Evolutionary conservation across 768 basidiomycete species (phyloP).

Genomic region (Lactifluus hygrophoroides): DNA sequence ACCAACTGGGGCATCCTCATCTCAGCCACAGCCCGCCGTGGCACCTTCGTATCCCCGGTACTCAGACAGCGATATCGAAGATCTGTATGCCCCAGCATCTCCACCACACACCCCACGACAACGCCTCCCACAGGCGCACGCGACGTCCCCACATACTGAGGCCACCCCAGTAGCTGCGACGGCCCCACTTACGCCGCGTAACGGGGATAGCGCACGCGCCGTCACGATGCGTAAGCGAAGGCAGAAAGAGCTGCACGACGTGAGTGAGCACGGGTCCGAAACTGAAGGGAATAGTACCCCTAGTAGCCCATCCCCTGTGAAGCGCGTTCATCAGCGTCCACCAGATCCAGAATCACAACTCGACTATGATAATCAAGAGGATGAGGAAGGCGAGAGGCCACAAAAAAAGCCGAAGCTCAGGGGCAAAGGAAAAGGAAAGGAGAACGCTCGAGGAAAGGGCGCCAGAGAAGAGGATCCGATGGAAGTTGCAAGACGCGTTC

Average conservation of each 20-base stretch:
- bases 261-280: constrained; percentile 12
- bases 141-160: neutral
- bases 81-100: constrained; percentile 18
- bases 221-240: constrained; percentile 20
- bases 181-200: constrained; percentile 15
- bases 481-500: constrained; percentile 6
- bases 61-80: constrained; percentile 20
- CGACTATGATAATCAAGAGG: constrained; percentile 3
- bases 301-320: constrained; percentile 20
- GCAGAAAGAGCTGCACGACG: constrained; percentile 9
- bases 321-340: constrained; percentile 7
- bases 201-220: constrained; percentile 11
- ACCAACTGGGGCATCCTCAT: neutral
- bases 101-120: constrained; percentile 9
- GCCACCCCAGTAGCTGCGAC: neutral
- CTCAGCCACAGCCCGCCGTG: neutral
- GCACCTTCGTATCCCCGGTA: constrained; percentile 7
- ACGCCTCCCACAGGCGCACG: constrained; percentile 9
- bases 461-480: neutral
- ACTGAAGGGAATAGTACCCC: constrained; percentile 3
- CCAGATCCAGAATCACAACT: constrained; percentile 6
- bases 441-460: constrained; percentile 30
- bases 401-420: constrained; percentile 26
- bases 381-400: constrained; percentile 27
- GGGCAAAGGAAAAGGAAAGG: constrained; percentile 21